Percentiles rank a stretch among this genome's conserved stretches.
phyloP scores from a whole-genome alignment of 2,329 filamentous ascomycete species.

The Pseudogymnoascus sp. region DNA sequence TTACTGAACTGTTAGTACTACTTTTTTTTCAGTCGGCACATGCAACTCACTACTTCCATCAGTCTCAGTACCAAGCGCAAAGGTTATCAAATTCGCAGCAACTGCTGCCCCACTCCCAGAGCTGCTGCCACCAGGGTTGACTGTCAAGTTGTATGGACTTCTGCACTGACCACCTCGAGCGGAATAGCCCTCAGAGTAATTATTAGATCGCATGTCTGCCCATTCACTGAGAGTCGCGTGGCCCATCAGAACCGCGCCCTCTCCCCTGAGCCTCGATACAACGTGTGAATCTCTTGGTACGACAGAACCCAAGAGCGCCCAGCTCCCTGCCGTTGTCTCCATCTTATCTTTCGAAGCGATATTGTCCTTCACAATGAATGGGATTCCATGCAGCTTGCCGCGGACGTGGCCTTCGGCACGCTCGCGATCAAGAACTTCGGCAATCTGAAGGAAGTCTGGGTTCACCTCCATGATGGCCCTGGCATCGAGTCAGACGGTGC shows the following conservation, averaged over 20 bases:
- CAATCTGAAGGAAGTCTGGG: conserved; percentile 58
- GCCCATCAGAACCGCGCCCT: conserved; percentile 58
- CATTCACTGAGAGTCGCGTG: conserved; percentile 67
- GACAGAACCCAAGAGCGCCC: conserved; percentile 56
- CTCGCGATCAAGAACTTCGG: conserved; percentile 53
- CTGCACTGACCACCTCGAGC: conserved; percentile 56
- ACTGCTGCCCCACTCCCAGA: conserved; percentile 61
- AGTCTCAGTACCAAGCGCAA: conserved; percentile 67
- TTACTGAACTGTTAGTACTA: conserved; percentile 37
- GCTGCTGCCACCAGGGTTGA: conserved; percentile 62
- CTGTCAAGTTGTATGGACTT: conserved; percentile 61
- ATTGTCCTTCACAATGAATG: conserved; percentile 69
- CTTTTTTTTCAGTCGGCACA: conserved; percentile 9
- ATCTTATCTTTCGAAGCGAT: conserved; percentile 62
- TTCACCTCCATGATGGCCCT: conserved; percentile 59
- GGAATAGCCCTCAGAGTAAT: conserved; percentile 63
- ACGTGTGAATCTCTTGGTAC: conserved; percentile 63
- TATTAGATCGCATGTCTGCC: conserved; percentile 63
- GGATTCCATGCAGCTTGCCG: conserved; percentile 67
- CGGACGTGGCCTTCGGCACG: conserved; percentile 47
- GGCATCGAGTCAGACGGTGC: conserved; percentile 5
- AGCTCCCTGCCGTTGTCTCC: conserved; percentile 67
- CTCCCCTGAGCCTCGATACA: conserved; percentile 52
- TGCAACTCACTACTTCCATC: conserved; percentile 49
- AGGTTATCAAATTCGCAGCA: conserved; percentile 53